Base-by-base conservation (phyloP, 2,329 filamentous ascomycete species). In the Ilyonectria robusta region DNA sequence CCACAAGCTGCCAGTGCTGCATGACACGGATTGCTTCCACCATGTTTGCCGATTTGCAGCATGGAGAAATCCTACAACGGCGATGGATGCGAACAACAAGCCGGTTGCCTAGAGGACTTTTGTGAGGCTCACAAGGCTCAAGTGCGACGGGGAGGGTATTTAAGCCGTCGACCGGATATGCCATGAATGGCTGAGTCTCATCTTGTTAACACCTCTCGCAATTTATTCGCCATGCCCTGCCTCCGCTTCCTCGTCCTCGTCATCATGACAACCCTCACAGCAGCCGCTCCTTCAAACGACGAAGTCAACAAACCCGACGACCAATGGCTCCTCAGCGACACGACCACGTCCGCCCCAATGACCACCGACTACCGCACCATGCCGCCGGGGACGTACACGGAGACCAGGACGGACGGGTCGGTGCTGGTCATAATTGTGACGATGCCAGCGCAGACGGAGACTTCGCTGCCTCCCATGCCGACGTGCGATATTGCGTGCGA, bases 311-410 rank as follows among this genome's bases (percentile, higher is more conserved):
- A 33, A 10, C 31, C 31, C 11, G 31, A 33, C 6, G 31, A 33
- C 10, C 9, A 33, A 33, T 33, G 44, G 15, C 6, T 53, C 1
- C 31, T 50, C 1, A 26, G 31, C 21, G 44, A 26, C 1, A 57
- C 65, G 1, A 46, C 60, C n/a, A 54, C 63, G 2, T n/a, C 40
- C 40, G 2, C 15, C 15, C n/a, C 40, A 19, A 19, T 8, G 40
- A 42, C 40, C 10, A 75, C 51, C 10, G 66, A 77, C 63, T 77
- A 76, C 62, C 61, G 44, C 57, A 77, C 75, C 21, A 73, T 76
- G 69, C 68, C 75, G 1, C 66, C 67, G 1, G 75, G 75, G 0
- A 77, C 70, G 23, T 77, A 77, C 60, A 77, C 75, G 0, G 58
- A 72, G 56, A 70, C 68, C 1, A 60, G 66, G 17, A 54, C 69